These are phyloP conservation scores for Neocucurbitaria cava DNA, from an alignment of 2,329 filamentous ascomycete genomes.

Conservation along the genomic window DNA sequence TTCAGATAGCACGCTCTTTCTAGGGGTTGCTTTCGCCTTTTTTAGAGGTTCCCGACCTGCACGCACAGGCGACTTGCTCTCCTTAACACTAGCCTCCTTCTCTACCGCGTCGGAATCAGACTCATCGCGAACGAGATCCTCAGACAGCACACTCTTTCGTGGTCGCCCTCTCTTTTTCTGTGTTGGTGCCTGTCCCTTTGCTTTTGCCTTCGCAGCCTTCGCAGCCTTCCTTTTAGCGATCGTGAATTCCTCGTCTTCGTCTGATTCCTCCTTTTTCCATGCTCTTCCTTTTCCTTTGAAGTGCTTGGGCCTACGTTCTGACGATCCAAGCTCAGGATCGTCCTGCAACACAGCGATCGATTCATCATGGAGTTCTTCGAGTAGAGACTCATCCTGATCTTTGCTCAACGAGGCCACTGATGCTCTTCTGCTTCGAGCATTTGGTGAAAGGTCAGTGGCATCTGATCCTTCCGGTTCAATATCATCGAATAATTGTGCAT, in stretches of 20 bases:
- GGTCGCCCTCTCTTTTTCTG: slow-evolving; percentile 29
- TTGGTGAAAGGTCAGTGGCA: slow-evolving; percentile 3
- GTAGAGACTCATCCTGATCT: slow-evolving; percentile 13
- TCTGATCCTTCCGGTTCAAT: slow-evolving; percentile 16
- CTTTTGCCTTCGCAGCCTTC: slow-evolving; percentile 18
- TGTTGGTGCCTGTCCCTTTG: slow-evolving; percentile 13
- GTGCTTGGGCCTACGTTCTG: slow-evolving; percentile 26
- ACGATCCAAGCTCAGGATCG: slow-evolving; percentile 12
- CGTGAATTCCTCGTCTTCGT: slow-evolving; percentile 41
- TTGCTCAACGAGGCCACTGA: slow-evolving; percentile 19
- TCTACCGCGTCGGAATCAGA: slow-evolving; percentile 10
- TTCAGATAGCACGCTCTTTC: slow-evolving; percentile 27
- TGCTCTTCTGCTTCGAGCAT: slow-evolving; percentile 16
- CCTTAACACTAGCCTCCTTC: background rate
- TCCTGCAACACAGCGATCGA: slow-evolving; percentile 20
- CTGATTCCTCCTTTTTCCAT: slow-evolving; percentile 41
- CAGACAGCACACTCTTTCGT: slow-evolving; percentile 27
- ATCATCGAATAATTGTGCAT: slow-evolving; percentile 41
- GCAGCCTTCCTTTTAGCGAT: slow-evolving; percentile 25
- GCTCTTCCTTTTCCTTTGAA: slow-evolving; percentile 43
- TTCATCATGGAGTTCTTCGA: slow-evolving; percentile 19
- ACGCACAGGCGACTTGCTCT: slow-evolving; percentile 2
- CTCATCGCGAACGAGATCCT: slow-evolving; percentile 22
- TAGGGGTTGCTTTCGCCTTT: slow-evolving; percentile 20
- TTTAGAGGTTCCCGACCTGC: background rate